Base-by-base conservation (phyloP, 768 basidiomycete genomes). In the Peribolospora kevripleyi region DNA sequence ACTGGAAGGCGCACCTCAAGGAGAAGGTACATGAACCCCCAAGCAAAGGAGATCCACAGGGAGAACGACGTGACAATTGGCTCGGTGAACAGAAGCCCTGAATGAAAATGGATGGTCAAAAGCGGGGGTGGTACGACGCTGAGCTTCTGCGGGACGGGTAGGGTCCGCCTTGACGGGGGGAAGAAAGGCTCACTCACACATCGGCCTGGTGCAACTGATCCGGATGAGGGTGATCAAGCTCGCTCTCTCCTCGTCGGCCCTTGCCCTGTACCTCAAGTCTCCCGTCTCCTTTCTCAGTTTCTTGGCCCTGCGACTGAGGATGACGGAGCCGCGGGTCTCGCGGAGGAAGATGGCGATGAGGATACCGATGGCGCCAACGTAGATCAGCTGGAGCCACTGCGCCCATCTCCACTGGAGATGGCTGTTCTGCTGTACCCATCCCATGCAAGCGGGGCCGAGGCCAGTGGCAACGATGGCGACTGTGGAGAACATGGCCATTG, bases 371-470 rank as follows among this genome's bases (percentile, higher is more conserved):
- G 70, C 61, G 3, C 72, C 77, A 39, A 71, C 71, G 41, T 76
- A 62, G 51, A 82, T 81, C 54, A 53, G 54, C 52, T 60, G 54
- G 48, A 59, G 42, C 52, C 54, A 58, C 46, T 55, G 77, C 37
- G 88, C 82, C 82, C 83, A 85, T 38, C 82, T 70, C 82, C 84
- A 79, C 25, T 82, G 65, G 58, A 56, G 69, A 4, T 59, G 59
- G 3, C 57, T 46, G 46, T 45, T 48, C 42, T 61, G 55, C 0
- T 52, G 55, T 14, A 61, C 71, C 76, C 77, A 82, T 10, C 78
- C 79, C 36, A 76, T 75, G 3, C 73, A 63, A 0, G 81, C 63
- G 0, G 82, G 78, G 3, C 77, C 83, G 1, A 84, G 42, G 0
- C 77, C 81, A 0, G 74, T 76, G 0, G 76, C 78, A 2, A 73